These are phyloP conservation scores for Globisporangium uncinulatum DNA, from an alignment of 352 stramenopile genomes.

Conservation along the genomic window DNA sequence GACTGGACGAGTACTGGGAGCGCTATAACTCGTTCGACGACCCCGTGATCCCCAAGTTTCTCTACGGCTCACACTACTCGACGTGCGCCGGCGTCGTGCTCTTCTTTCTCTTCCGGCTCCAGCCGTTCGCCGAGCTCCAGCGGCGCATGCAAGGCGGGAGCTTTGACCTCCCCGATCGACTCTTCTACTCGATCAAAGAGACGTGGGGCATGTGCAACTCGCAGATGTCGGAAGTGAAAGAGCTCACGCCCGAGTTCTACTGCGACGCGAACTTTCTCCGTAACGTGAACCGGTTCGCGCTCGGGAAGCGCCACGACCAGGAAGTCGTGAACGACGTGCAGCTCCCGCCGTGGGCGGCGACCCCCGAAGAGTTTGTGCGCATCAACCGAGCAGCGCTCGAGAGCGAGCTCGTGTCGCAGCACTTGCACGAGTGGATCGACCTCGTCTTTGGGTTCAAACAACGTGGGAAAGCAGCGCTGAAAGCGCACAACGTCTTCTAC, in stretches of 20 bases:
- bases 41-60: constrained; percentile 85
- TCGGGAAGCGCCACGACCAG: constrained; percentile 89
- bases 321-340: constrained; percentile 91
- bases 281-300: constrained; percentile 94
- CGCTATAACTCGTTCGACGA: constrained; percentile 92
- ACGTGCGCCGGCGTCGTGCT: constrained; percentile 96
- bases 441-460: constrained; percentile 99
- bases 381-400: constrained; percentile 96
- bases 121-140: constrained; percentile 97
- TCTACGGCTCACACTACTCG: constrained; percentile 95
- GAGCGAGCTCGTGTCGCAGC: constrained; percentile 95
- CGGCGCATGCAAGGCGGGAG: constrained; percentile 93
- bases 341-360: constrained; percentile 96
- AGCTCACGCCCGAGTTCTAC: constrained; percentile 99
- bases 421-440: constrained; percentile 99
- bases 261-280: constrained; percentile 92
- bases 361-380: constrained; percentile 94
- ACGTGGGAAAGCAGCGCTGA: constrained; percentile 88
- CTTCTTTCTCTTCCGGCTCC: constrained; percentile 97
- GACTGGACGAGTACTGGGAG: constrained; percentile 93
- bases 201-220: constrained; percentile 98
- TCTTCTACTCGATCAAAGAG: constrained; percentile 96
- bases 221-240: constrained; percentile 98
- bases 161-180: constrained; percentile 97
- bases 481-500: constrained; percentile 96